Evolutionary conservation across 2,329 filamentous ascomycete species (phyloP), one percentile per base, ranked within the genome.

Genomic region (Phoma sp.): DNA sequence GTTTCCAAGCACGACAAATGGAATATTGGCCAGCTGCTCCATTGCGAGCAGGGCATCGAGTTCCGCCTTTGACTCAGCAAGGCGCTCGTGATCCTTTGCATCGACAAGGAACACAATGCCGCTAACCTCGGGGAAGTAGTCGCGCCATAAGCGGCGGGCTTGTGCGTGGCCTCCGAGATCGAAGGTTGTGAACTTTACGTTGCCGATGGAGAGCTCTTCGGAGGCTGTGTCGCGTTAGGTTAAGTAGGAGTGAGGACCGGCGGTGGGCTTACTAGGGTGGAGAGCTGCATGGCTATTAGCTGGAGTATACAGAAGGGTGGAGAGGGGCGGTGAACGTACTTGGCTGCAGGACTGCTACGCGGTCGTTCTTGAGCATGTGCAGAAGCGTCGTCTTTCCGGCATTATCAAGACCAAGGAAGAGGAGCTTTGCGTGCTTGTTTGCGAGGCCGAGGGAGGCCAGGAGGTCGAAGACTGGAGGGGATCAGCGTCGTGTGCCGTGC

Each of bases 91-190:
- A 78, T 98, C 93, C 81, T 96, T 96, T 70, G 95, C 92, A 71
- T 98, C 95, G 67, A 98, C 91, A 52, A 98, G 88, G 84, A 97
- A 99, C 64, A 98, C 92, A 69, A 97, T 96, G 56, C 93, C 92
- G 78, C 55, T 57, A 7, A 69, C 70, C 56, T 73, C 67, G 47
- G 71, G 71, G 59, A 73, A 70, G 62, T 74, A 74, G 56, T 74
- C 71, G 47, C 69, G 68, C 71, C 71, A 74, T 33, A 74, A 66
- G 37, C 71, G 69, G 34, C 71, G 68, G 12, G 71, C 71, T 62
- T 74, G 71, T 33, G 66, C 64, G 64, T 74, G 71, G 36, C 67
- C 67, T 26, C 67, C 67, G 28, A 71, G 82, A 78, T 96, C 92
- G 75, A 96, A 96, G 47, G 92, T 96, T 63, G 91, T 96, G 80